Base-by-base conservation (phyloP, 2,329 filamentous ascomycete species). In the Zelopaecilomyces penicillatus region DNA sequence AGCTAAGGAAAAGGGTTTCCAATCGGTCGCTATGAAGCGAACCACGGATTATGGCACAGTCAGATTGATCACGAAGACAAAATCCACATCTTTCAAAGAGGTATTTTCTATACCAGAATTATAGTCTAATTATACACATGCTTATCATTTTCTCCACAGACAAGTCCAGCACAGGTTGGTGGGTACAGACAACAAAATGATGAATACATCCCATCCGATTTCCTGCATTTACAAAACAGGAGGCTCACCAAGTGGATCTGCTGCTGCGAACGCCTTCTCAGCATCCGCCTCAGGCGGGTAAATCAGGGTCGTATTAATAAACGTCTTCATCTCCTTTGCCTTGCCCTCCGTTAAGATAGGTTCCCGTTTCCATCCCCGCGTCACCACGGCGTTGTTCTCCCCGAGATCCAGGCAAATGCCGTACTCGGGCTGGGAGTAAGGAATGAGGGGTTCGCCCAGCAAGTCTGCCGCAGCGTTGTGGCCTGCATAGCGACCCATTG, bases 401-500 rank as follows among this genome's bases (percentile, higher is more conserved):
- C 65, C 65, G 3, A 67, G 50, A 39, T 65, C 65, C 5, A 67
- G 55, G 40, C 62, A 65, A 28, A 52, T 58, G 3, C 47, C 51
- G 34, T 66, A 66, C 0, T 34, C 41, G 1, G 50, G 38, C 49
- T 67, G 63, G 1, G 46, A 36, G 45, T 65, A 67, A 0, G 48
- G 40, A 3, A 54, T 38, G 5, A 47, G 39, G 0, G 53, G 41
- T 9, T 55, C 32, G 1, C 47, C 51, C 1, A 67, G 55, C 3
- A 67, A 47, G 38, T 62, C 58, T 2, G 61, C 60, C 2, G 60
- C 58, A 1, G 57, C 59, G 44, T 64, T 64, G 42, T 65, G 44
- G 1, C 62, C 60, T 0, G 59, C 51, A 2, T 57, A 41, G 2
- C 64, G 62, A 7, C 65, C 65, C 4, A 67, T 54, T 2, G 47